Conservation (phyloP, 2,329 filamentous ascomycete genomes). For the Apiospora aurea region DNA sequence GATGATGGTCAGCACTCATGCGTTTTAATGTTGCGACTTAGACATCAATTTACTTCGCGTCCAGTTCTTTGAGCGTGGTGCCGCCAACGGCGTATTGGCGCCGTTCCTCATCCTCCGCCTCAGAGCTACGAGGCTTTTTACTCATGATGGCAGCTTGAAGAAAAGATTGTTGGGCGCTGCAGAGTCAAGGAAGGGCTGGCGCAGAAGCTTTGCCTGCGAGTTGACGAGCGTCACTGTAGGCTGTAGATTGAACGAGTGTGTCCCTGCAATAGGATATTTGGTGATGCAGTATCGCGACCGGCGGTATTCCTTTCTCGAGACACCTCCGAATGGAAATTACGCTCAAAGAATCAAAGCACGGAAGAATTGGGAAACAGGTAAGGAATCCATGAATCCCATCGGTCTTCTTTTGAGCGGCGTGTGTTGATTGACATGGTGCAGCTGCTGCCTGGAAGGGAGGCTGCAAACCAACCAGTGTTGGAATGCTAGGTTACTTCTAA, state of each 20-base stretch:
- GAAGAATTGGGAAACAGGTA: not conserved
- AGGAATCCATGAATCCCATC: not conserved
- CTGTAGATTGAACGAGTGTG: not conserved
- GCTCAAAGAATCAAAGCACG: not conserved
- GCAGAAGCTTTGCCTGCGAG: not conserved
- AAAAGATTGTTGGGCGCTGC: not conserved
- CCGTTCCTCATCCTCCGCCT: slow-evolving; percentile 57
- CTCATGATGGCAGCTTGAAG: slow-evolving; percentile 40
- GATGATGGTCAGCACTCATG: slow-evolving; percentile 23
- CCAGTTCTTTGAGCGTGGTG: slow-evolving; percentile 50
- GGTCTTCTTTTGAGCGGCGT: not conserved
- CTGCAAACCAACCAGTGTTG: not conserved
- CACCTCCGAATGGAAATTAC: not conserved
- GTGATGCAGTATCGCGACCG: not conserved
- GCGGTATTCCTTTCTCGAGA: not conserved
- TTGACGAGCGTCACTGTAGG: not conserved
- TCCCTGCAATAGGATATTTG: not conserved
- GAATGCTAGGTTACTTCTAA: slow-evolving; percentile 12
- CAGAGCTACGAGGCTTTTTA: slow-evolving; percentile 43
- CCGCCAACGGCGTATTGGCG: slow-evolving; percentile 55
- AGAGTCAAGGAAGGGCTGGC: not conserved
- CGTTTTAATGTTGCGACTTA: slow-evolving; percentile 14
- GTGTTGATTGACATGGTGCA: not conserved
- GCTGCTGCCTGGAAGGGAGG: not conserved
- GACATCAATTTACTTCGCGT: slow-evolving; percentile 49